These are phyloP conservation scores for Aspergillus sclerotiicarbonarius DNA, from an alignment of 495 filamentous ascomycete species.

Conservation along the genomic window DNA sequence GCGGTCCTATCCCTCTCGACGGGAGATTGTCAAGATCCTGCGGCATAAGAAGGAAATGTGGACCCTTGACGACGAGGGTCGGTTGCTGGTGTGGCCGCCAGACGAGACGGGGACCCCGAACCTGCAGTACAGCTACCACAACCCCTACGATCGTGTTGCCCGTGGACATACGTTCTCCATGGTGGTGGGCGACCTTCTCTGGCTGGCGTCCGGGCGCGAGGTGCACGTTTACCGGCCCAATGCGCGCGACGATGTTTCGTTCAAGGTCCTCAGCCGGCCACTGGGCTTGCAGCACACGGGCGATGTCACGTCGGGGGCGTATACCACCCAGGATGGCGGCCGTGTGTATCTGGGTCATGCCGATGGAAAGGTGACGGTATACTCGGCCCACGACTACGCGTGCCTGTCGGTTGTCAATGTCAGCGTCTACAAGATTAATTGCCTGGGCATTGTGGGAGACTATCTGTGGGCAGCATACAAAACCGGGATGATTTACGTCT, in stretches of 20 bases:
- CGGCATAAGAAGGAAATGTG: slow-evolving; percentile 87
- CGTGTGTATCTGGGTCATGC: slow-evolving; percentile 87
- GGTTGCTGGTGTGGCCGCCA: slow-evolving; percentile 81
- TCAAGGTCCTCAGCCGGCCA: slow-evolving; percentile 69
- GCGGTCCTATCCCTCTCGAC: slow-evolving; percentile 71
- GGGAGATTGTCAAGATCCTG: slow-evolving; percentile 83
- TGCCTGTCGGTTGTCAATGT: slow-evolving; percentile 78
- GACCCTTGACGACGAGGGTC: slow-evolving; percentile 90
- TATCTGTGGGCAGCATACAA: slow-evolving; percentile 94
- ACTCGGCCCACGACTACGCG: slow-evolving; percentile 69
- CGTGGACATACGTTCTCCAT: slow-evolving; percentile 87
- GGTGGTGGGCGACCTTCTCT: slow-evolving; percentile 73
- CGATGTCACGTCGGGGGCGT: slow-evolving; percentile 83
- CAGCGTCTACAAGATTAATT: slow-evolving; percentile 94
- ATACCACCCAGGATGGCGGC: slow-evolving; percentile 70
- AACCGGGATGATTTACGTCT: slow-evolving; percentile 92
- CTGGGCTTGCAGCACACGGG: slow-evolving; percentile 66
- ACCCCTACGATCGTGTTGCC: slow-evolving; percentile 67
- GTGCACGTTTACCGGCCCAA: slow-evolving; percentile 78
- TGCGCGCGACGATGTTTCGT: slow-evolving; percentile 62
- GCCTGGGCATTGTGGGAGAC: slow-evolving; percentile 75
- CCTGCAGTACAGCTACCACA: slow-evolving; percentile 58
- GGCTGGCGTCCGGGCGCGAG: slow-evolving; percentile 86
- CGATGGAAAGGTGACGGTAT: slow-evolving; percentile 92
- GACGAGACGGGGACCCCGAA: slow-evolving; percentile 73